phyloP scores from a whole-genome alignment of 345 rosid species.

The Populus alba region DNA sequence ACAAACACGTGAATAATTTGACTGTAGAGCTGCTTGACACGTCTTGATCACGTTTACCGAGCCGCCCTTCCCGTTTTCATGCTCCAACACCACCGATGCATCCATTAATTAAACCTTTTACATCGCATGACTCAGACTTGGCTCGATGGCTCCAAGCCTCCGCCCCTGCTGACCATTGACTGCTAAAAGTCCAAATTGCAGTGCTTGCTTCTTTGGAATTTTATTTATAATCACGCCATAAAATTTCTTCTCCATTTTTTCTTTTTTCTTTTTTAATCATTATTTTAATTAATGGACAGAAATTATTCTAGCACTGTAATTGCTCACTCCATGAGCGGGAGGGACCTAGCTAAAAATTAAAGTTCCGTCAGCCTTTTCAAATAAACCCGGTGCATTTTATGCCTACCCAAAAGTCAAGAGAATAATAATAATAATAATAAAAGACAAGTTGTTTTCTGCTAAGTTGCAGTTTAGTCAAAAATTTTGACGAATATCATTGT shows the following conservation, averaged over 20 bases:
- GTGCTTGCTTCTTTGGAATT: not conserved
- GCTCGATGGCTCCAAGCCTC: no score
- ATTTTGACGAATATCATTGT: not conserved
- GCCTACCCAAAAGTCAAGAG: not conserved
- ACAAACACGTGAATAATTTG: not conserved
- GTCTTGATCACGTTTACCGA: not conserved
- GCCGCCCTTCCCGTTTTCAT: not conserved
- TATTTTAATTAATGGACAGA: not conserved
- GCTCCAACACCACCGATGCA: no score
- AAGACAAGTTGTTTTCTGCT: not conserved
- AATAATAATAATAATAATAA: no score
- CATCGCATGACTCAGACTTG: no score
- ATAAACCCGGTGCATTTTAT: not conserved
- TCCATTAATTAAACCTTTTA: no score
- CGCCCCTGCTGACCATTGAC: conserved; percentile 34
- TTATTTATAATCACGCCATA: not conserved
- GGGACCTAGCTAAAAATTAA: no score
- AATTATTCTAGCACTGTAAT: not conserved
- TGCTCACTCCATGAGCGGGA: no score
- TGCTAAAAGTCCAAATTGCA: not conserved
- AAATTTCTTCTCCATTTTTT: not conserved
- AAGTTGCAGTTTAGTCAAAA: not conserved
- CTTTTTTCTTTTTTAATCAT: not conserved
- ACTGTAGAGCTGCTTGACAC: not conserved
- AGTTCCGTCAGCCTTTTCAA: not conserved